Conservation (phyloP, 1,284 basidiomycete genomes). For the Rugosomyces carneus region DNA sequence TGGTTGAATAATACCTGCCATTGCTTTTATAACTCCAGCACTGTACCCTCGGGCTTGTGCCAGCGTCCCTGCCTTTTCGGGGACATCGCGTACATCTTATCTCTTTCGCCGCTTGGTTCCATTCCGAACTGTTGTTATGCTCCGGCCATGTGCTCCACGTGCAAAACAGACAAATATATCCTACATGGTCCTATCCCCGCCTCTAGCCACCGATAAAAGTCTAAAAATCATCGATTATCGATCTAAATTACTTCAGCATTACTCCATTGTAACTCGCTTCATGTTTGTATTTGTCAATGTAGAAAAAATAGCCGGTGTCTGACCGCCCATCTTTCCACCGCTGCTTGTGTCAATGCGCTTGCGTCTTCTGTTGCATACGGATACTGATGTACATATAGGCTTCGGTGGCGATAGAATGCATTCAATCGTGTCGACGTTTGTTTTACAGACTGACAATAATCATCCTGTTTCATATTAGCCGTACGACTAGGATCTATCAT, state of each 20-base stretch:
- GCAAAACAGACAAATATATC: background rate
- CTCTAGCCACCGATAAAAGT: background rate
- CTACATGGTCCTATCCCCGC: background rate
- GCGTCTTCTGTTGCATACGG: background rate
- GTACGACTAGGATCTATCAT: background rate
- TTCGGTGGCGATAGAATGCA: background rate
- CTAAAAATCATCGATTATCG: too few species aligned
- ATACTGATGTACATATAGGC: background rate
- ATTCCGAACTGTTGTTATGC: background rate
- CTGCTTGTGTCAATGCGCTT: background rate
- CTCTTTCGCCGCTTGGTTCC: background rate
- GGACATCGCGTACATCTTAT: background rate
- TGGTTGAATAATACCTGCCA: background rate
- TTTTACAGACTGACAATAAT: background rate
- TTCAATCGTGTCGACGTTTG: background rate
- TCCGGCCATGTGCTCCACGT: background rate
- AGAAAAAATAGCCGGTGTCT: background rate
- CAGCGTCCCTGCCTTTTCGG: background rate
- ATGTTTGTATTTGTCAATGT: background rate
- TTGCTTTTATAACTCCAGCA: too few species aligned
- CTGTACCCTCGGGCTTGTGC: background rate
- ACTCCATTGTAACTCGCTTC: too few species aligned
- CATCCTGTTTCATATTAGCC: background rate
- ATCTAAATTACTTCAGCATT: too few species aligned
- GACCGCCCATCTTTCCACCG: background rate